Percentiles rank a stretch among this genome's conserved stretches.
These are phyloP conservation scores for Narthecium ossifragum DNA, from an alignment of 106 monocot genomes.

Conservation along the genomic window DNA sequence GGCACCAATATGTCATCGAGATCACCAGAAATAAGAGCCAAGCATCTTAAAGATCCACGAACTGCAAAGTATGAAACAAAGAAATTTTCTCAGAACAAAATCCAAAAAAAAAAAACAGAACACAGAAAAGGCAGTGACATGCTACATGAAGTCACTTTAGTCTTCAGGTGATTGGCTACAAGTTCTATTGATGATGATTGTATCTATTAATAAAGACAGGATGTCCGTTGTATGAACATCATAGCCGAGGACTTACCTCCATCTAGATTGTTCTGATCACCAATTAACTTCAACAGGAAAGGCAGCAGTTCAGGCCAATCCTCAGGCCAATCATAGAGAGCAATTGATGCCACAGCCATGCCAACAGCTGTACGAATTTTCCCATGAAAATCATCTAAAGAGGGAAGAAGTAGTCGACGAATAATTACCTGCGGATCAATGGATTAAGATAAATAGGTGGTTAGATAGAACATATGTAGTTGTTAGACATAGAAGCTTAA, in stretches of 20 bases:
- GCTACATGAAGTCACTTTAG: too few relatives aligned
- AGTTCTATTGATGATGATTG: too few relatives aligned
- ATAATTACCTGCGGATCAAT: conserved; percentile 39
- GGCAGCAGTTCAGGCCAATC: conserved; percentile 93
- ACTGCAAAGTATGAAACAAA: conserved; percentile 32
- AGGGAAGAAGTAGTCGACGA: conserved; percentile 65
- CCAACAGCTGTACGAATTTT: conserved; percentile 90
- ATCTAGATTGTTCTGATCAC: conserved; percentile 50
- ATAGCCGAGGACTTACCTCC: conserved; percentile 50
- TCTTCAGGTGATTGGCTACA: too few relatives aligned
- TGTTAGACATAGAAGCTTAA: too few relatives aligned
- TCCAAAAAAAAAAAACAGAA: not conserved
- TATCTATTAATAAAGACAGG: too few relatives aligned
- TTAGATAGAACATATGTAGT: too few relatives aligned
- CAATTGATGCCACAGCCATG: conserved; percentile 83
- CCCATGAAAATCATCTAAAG: conserved; percentile 69
- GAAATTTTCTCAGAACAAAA: not conserved
- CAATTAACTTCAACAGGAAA: conserved; percentile 70
- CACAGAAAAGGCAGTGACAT: too few relatives aligned
- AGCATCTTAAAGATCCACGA: conserved; percentile 76
- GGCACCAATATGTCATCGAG: conserved; percentile 85
- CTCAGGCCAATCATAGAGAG: conserved; percentile 93
- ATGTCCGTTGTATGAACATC: too few relatives aligned
- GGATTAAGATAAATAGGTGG: too few relatives aligned
- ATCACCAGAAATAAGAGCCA: conserved; percentile 80